These are phyloP conservation scores for Hamamelis virginiana DNA, from an alignment of 164 flowering plant genomes.

Conservation along the genomic window DNA sequence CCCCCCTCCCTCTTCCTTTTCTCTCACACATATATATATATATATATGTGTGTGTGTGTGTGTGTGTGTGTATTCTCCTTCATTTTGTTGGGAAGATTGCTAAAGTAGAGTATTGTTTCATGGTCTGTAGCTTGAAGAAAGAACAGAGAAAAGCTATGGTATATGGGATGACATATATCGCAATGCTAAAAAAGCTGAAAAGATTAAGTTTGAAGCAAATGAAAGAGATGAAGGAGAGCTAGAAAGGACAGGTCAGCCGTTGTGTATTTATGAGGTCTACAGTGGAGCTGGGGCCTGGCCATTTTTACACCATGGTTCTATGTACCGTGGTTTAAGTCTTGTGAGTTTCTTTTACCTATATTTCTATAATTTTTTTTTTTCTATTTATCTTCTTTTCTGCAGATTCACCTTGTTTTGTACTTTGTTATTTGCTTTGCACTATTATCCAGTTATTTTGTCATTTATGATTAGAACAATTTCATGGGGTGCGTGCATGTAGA, in stretches of 20 bases:
- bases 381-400: too few relatives aligned
- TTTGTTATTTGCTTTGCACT: background rate
- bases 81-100: slow-evolving; percentile 4
- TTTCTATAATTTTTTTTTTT: background rate
- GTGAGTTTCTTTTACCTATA: slow-evolving; percentile 50
- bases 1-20: background rate
- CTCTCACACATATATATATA: too few relatives aligned
- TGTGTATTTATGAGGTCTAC: slow-evolving; percentile 92
- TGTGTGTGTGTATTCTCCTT: too few relatives aligned
- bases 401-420: too few relatives aligned
- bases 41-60: too few relatives aligned
- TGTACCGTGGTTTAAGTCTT: slow-evolving; percentile 95
- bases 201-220: slow-evolving; percentile 70
- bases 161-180: slow-evolving; percentile 89
- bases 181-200: slow-evolving; percentile 79
- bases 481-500: too few relatives aligned
- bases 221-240: slow-evolving; percentile 99
- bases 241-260: slow-evolving; percentile 87
- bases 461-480: background rate
- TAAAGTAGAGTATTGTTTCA: slow-evolving; percentile 16
- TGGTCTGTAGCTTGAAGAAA: slow-evolving; percentile 67
- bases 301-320: slow-evolving; percentile 87
- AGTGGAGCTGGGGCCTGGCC: slow-evolving; percentile 89
- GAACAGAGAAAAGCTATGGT: slow-evolving; percentile 63
- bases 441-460: background rate